Base-by-base conservation (phyloP, 202 grass and related monocot genomes). In the Carex arenaria region DNA sequence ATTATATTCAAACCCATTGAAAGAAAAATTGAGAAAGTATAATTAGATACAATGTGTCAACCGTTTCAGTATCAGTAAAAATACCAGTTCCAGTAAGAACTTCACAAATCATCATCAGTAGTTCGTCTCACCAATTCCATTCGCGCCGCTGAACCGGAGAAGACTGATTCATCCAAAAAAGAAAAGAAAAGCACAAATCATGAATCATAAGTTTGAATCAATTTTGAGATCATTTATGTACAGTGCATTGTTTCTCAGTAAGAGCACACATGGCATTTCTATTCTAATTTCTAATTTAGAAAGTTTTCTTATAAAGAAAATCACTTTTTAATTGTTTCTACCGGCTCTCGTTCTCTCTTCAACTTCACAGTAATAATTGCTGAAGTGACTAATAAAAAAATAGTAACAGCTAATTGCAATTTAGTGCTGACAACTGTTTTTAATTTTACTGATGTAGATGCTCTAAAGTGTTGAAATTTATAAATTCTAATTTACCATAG, bases 111-210 rank as follows among this genome's bases (percentile, higher is more conserved):
- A 64, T 28, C 59, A 45, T 23, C 53, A 68, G 63, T 49, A 68
- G 28, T 45, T 45, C 42, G 42, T 53, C 22, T 75, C 64, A 82
- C 80, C 80, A 82, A 54, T 28, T 69, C 80, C 80, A 82, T 11
- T 82, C 23, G 38, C 79, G 79, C 61, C 80, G 22, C 36, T 34
- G 80, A 63, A 68, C 62, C 3, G 80, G 7, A 69, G 80, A 82
- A 82, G 80, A 53, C 80, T 68, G 43, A 42, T 36, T 31, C 15
- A 68, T 26, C 26, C 17, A 4, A 34, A 82, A 61, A 28, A 13
- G 26, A 20, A 55, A 54, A 19, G n/a, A 23, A 80, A 76, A 18
- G 15, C 6, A 60, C 15, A 78, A 59, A 59, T 78, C 15, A 18
- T 55, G 17, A 76, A 18, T 15, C 47, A 32, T 28, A 78, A 3